These are phyloP conservation scores for Neurospora pannonica DNA, from an alignment of 495 filamentous ascomycete genomes.

Conservation along the genomic window DNA sequence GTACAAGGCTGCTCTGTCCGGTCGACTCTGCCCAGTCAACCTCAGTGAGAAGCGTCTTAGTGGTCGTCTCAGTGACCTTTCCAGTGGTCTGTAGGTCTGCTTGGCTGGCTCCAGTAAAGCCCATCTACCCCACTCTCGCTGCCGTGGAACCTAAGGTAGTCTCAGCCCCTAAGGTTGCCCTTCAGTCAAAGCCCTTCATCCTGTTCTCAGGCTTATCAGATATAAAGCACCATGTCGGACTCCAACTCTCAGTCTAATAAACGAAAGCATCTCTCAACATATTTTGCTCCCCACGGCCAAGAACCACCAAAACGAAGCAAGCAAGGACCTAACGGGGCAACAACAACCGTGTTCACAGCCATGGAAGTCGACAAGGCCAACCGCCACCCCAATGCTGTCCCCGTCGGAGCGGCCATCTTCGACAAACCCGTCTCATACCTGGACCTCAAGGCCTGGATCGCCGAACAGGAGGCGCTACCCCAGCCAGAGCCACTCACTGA, in stretches of 20 bases:
- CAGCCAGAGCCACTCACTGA: constrained; percentile 22
- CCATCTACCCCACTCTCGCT: background rate
- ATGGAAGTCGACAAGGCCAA: background rate
- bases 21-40: background rate
- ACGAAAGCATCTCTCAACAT: background rate
- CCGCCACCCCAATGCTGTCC: background rate
- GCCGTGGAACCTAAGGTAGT: background rate
- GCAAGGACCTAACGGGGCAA: background rate
- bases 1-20: background rate
- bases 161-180: background rate
- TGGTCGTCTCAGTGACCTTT: background rate
- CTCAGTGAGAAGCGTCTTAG: background rate
- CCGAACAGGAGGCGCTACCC: constrained; percentile 17
- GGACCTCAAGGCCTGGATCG: constrained; percentile 28
- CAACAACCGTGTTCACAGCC: background rate
- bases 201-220: background rate
- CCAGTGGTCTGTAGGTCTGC: background rate
- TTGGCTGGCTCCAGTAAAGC: background rate
- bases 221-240: background rate
- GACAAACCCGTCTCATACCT: constrained; percentile 16
- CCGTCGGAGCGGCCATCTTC: background rate
- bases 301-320: background rate
- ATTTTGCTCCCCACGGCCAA: background rate
- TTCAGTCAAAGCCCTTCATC: background rate
- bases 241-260: background rate